A percentile compares a stretch with the other conserved stretches of the same genome.
These are phyloP conservation scores for Adenanthera pavonina DNA, from an alignment of 306 rosid genomes.

Conservation along the genomic window DNA sequence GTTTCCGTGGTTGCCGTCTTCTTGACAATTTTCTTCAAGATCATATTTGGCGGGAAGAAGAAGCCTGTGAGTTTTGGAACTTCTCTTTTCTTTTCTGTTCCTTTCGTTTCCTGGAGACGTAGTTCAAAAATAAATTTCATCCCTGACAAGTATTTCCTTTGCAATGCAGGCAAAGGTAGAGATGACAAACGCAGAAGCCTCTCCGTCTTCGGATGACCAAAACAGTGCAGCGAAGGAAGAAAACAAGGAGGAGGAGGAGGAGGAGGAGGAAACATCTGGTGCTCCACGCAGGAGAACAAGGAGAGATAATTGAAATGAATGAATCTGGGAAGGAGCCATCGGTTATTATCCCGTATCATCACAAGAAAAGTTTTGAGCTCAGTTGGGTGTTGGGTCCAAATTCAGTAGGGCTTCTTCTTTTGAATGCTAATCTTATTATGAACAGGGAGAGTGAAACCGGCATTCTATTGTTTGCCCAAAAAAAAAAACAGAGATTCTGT, in stretches of 20 bases:
- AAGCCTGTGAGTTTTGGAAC: conserved; percentile 56
- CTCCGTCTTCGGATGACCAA: conserved; percentile 56
- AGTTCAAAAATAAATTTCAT: not conserved
- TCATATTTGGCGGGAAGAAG: conserved; percentile 86
- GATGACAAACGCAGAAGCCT: conserved; percentile 41
- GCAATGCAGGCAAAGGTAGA: conserved; percentile 53
- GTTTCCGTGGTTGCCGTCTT: conserved; percentile 60
- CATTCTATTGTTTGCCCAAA: too few species aligned
- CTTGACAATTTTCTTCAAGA: conserved; percentile 59
- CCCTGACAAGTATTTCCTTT: not conserved
- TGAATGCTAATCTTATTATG: conserved; percentile 22
- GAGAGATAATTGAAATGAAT: conserved; percentile 63
- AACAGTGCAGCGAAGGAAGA: conserved; percentile 62
- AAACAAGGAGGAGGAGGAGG: too few species aligned
- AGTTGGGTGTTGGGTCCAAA: conserved; percentile 48
- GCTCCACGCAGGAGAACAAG: conserved; percentile 76
- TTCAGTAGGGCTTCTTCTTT: conserved; percentile 7
- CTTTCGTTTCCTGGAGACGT: not conserved
- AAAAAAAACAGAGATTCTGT: conserved; percentile 38
- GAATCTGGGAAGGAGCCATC: conserved; percentile 24
- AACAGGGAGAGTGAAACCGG: conserved; percentile 34
- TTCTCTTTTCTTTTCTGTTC: not conserved
- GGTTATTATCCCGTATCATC: conserved; percentile 22
- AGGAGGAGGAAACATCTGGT: conserved; percentile 51
- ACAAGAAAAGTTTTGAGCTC: conserved; percentile 44